A percentile compares a stretch with the other conserved stretches of the same genome.
These are phyloP conservation scores for Colletotrichum lupini DNA, from an alignment of 2,329 filamentous ascomycete genomes.

Conservation along the genomic window DNA sequence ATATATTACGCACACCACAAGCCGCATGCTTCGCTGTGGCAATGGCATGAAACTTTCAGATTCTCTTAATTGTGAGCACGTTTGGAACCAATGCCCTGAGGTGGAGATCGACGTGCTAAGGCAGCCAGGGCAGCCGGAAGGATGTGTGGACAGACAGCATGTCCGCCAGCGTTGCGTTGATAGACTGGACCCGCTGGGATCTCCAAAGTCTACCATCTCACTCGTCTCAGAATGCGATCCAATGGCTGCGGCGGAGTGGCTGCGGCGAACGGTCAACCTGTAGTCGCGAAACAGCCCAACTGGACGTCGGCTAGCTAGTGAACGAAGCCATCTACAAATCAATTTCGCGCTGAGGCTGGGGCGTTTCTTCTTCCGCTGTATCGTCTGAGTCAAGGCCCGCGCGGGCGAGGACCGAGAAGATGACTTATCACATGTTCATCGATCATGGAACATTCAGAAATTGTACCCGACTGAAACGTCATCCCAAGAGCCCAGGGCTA, in stretches of 20 bases:
- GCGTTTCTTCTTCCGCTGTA: background rate
- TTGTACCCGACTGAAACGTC: background rate
- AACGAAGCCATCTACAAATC: background rate
- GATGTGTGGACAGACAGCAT: background rate
- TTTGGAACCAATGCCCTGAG: background rate
- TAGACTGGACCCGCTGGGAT: background rate
- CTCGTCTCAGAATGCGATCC: conserved; percentile 16
- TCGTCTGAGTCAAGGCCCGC: conserved; percentile 1
- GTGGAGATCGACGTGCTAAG: background rate
- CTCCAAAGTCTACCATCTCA: background rate
- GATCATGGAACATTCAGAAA: background rate
- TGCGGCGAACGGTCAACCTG: background rate
- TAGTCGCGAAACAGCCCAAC: background rate
- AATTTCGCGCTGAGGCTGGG: background rate
- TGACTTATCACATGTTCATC: background rate
- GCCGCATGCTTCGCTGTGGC: background rate
- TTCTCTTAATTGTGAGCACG: background rate
- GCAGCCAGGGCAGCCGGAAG: background rate
- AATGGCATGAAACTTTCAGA: background rate
- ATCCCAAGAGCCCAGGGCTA: background rate
- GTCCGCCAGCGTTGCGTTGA: background rate
- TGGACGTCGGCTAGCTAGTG: background rate
- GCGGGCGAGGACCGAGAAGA: background rate
- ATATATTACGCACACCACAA: background rate
- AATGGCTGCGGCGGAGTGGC: background rate